phyloP scores from a whole-genome alignment of 1,284 basidiomycete species.

The Austroboletus novae-zelandiae region DNA sequence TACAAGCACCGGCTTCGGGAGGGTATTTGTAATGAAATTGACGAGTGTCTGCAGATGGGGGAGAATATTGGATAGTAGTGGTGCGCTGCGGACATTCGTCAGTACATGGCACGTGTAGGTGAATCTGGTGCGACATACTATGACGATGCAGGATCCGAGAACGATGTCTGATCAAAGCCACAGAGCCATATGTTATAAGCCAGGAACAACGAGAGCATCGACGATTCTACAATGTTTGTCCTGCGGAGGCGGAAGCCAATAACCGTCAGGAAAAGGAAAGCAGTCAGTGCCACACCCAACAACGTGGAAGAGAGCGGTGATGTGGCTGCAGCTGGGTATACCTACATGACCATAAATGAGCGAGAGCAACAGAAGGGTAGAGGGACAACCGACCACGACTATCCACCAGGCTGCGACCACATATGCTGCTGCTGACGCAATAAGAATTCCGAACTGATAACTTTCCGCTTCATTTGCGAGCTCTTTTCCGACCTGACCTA shows the following conservation, averaged over 20 bases:
- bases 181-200: conserved; percentile 86
- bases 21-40: conserved; percentile 77
- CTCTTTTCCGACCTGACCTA: conserved; percentile 71
- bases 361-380: background rate
- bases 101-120: conserved; percentile 6
- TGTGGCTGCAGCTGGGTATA: conserved; percentile 75
- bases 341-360: conserved; percentile 38
- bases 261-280: conserved; percentile 80
- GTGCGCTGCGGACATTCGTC: conserved; percentile 47
- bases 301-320: conserved; percentile 84
- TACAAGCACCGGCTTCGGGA: conserved; percentile 82
- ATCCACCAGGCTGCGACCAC: conserved; percentile 81
- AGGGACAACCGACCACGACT: conserved; percentile 53
- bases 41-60: conserved; percentile 75
- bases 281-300: conserved; percentile 72
- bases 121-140: conserved; percentile 52
- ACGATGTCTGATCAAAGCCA: conserved; percentile 68
- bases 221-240: conserved; percentile 92
- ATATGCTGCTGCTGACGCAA: conserved; percentile 72
- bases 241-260: conserved; percentile 87
- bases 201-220: conserved; percentile 80
- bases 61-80: conserved; percentile 71
- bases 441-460: conserved; percentile 72
- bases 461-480: conserved; percentile 67
- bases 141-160: conserved; percentile 68